Evolutionary conservation across 2,329 filamentous ascomycete species (phyloP), one percentile per base, ranked within the genome.

Genomic region (Cryphonectria japonica): DNA sequence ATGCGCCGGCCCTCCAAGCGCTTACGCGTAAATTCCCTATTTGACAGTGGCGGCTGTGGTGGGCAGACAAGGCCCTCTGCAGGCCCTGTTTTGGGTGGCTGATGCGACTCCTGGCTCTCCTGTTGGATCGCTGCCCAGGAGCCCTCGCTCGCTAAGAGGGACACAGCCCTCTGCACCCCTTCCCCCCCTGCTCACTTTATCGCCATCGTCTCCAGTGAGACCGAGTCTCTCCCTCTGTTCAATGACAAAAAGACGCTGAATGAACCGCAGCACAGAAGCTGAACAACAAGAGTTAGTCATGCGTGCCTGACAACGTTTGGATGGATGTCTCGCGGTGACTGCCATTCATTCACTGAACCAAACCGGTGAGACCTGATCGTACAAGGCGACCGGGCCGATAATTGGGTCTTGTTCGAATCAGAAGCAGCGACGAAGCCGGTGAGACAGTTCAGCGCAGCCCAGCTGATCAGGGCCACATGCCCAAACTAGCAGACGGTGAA

Each of bases 351-450:
- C 52, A 71, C 69, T 39, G 34, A 26, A 2, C 19, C 46, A 64
- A 64, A 57, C 67, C 67, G 54, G 66, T 73, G 62, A 66, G 64
- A 73, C 71, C 63, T 60, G 57, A 62, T 67, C 69, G 71, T 67
- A 69, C 71, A 60, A 69, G 62, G 66, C 64, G 52, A 54, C 54
- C 50, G 64, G 54, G 29, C 54, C 39, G 50, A 22, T 62, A 61
- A 26, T 52, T 43, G 46, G 29, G n/a, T 39, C 43, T 37, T 67
- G 29, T 69, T 34, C 67, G 67, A 67, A 67, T 67, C 63, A 67
- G 63, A 57, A 37, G n/a, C 9, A 54, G 19, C 37, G 65, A 66
- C 26, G 13, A 66, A 50, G 43, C 22, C 67, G 46, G 32, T 22
- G 37, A 43, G 41, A 63, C 59, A 52, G 62, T 59, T 62, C 65